phyloP scores from a whole-genome alignment of 1,284 basidiomycete genomes.

The Farysia itapuensis region DNA sequence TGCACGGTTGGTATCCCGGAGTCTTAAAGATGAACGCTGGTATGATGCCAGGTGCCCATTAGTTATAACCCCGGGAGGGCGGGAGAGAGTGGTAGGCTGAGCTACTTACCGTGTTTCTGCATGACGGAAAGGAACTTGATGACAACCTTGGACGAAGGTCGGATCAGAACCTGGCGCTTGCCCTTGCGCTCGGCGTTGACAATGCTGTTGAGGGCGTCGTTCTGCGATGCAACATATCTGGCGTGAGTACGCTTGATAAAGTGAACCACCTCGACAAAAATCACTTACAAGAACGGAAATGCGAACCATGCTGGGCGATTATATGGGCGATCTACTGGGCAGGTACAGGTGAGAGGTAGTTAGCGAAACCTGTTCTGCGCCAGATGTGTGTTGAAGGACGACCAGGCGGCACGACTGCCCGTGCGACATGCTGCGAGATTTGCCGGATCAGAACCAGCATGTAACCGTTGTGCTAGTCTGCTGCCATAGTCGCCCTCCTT shows the following conservation, averaged over 20 bases:
- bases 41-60: slow-evolving; percentile 49
- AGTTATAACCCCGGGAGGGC: slow-evolving; percentile 59
- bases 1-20: slow-evolving; percentile 51
- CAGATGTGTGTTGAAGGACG: too few species aligned
- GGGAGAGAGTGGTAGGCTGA: too few species aligned
- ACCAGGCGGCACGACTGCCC: too few species aligned
- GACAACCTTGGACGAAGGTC: slow-evolving; percentile 59
- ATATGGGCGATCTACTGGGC: slow-evolving; percentile 44
- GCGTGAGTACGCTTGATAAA: too few species aligned
- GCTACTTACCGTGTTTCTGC: slow-evolving; percentile 61
- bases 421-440: too few species aligned
- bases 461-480: too few species aligned
- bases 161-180: slow-evolving; percentile 59
- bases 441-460: too few species aligned
- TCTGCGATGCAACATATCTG: slow-evolving; percentile 39
- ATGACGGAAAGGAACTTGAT: slow-evolving; percentile 60
- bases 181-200: slow-evolving; percentile 60
- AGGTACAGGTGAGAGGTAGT: slow-evolving; percentile 35
- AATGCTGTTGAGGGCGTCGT: slow-evolving; percentile 60
- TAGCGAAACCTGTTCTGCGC: slow-evolving; percentile 43
- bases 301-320: slow-evolving; percentile 56
- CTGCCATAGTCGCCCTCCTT: too few species aligned
- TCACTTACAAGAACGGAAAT: slow-evolving; percentile 59
- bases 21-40: slow-evolving; percentile 58
- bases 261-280: too few species aligned